Evolutionary conservation across 2,329 filamentous ascomycete species (phyloP), one percentile per base, ranked within the genome.

Genomic region (Rhynchosporium secalis): DNA sequence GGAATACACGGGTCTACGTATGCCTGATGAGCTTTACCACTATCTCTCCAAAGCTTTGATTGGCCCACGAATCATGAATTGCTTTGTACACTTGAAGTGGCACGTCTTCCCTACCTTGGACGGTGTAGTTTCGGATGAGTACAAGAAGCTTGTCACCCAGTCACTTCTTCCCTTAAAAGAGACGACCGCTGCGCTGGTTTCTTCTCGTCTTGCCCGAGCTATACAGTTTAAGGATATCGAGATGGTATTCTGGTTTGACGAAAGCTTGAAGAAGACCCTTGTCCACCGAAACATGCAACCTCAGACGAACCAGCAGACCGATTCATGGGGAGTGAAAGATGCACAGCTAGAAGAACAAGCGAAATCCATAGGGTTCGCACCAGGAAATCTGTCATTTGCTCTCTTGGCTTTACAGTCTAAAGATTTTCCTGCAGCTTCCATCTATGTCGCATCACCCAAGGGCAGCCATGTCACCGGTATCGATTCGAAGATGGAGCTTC

Each of bases 21-120:
- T 99, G 4, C 92, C 95, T 0, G 87, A 92, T 46, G 95, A 99
- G 76, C 81, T 98, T 20, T 93, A 94, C 74, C 90, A 92, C 75
- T 98, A 98, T 75, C 81, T 97, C 56, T 92, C 92, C 62, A 87
- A 85, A 57, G 95, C 92, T 40, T 79, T 97, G 48, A 86, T 98
- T 67, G 86, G 91, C 33, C 82, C 92, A 29, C 86, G 91, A 54
- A 81, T 96, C 43, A 83, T 96, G 12, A 91, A 89, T 74, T 94
- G 88, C 83, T 86, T 96, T 69, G 89, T 91, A 4, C 89, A 91
- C 59, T 86, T 89, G 66, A 87, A 94, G 73, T 84, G 96, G 62
- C 78, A 90, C 36, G 83, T 97, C 57, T 83, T 86, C 57, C 89
- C 94, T n/a, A 95, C 94, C 4, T 80, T 96, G 59, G 95, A 97